These are phyloP conservation scores for Haplographium delicatum DNA, from an alignment of 495 filamentous ascomycete species.

Conservation along the genomic window DNA sequence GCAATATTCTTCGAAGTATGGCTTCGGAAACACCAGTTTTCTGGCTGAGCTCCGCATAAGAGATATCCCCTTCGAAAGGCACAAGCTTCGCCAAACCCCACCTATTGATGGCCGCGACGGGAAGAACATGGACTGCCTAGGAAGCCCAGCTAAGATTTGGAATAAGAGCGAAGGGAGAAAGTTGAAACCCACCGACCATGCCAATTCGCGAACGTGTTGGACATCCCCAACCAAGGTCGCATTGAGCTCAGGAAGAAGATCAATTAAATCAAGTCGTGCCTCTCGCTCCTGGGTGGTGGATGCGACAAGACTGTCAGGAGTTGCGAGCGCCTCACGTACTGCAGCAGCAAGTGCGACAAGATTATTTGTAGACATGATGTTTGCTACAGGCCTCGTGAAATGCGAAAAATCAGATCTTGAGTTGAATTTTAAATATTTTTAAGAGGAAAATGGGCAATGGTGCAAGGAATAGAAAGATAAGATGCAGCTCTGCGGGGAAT, in stretches of 20 bases:
- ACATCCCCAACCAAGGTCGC: conserved; percentile 6
- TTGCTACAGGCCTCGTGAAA: background rate
- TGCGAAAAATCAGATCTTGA: background rate
- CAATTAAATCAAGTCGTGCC: conserved; percentile 11
- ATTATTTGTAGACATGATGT: conserved; percentile 3
- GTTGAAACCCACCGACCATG: conserved; percentile 7
- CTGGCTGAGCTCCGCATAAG: conserved; percentile 31
- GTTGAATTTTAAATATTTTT: too few species aligned
- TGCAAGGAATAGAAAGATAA: too few species aligned
- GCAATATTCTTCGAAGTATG: conserved; percentile 33
- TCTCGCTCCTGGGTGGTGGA: conserved; percentile 5
- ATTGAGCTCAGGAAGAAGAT: conserved; percentile 7
- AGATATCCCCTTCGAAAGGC: conserved; percentile 34
- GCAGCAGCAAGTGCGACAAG: conserved; percentile 5
- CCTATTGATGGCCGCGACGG: conserved; percentile 33
- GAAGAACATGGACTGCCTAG: conserved; percentile 4
- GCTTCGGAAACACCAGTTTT: conserved; percentile 4
- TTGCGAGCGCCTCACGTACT: background rate
- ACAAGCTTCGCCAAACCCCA: conserved; percentile 16
- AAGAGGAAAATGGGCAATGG: too few species aligned
- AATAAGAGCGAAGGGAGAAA: background rate
- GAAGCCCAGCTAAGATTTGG: background rate
- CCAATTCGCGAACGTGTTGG: conserved; percentile 7
- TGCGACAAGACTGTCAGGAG: background rate
- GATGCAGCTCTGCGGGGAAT: too few species aligned